A percentile compares a stretch with the other conserved stretches of the same genome.
Conservation (phyloP, 306 rosid genomes). For the Arachis stenosperma region DNA sequence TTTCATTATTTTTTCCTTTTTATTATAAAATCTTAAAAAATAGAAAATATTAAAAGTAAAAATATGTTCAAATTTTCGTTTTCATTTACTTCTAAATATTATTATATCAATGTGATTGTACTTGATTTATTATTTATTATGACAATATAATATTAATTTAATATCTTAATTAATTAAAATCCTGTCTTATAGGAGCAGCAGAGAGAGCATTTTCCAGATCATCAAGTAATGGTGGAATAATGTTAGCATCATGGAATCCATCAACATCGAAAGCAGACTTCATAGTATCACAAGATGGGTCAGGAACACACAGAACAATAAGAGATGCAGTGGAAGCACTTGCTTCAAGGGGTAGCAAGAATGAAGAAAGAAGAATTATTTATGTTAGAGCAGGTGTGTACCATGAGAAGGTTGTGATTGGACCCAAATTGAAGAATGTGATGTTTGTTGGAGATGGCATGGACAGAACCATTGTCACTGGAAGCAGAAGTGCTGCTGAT, state of each 20-base stretch:
- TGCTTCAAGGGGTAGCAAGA: slow-evolving; percentile 40
- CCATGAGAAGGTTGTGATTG: slow-evolving; percentile 62
- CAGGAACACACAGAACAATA: slow-evolving; percentile 57
- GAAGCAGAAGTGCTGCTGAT: slow-evolving; percentile 44
- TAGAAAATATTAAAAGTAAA: no score
- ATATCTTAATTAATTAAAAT: no score
- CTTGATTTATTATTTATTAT: no score
- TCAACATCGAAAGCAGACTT: slow-evolving; percentile 45
- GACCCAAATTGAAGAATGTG: slow-evolving; percentile 42
- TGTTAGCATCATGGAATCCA: slow-evolving; percentile 57
- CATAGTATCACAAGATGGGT: slow-evolving; percentile 67
- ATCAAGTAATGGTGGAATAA: slow-evolving; percentile 31
- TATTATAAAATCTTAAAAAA: no score
- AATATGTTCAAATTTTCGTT: no score
- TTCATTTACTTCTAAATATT: no score
- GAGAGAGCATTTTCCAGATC: slow-evolving; percentile 1
- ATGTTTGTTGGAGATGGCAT: slow-evolving; percentile 86
- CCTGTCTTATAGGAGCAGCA: slow-evolving; percentile 16
- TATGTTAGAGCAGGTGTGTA: slow-evolving; percentile 62
- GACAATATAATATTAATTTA: no score
- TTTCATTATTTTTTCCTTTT: no score
- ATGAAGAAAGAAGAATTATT: slow-evolving; percentile 45
- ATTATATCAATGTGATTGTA: no score
- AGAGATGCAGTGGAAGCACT: slow-evolving; percentile 54
- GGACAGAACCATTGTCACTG: slow-evolving; percentile 57